Evolutionary conservation across 2,329 filamentous ascomycete species (phyloP), one percentile per base, ranked within the genome.

Genomic region (Didymella segeticola): DNA sequence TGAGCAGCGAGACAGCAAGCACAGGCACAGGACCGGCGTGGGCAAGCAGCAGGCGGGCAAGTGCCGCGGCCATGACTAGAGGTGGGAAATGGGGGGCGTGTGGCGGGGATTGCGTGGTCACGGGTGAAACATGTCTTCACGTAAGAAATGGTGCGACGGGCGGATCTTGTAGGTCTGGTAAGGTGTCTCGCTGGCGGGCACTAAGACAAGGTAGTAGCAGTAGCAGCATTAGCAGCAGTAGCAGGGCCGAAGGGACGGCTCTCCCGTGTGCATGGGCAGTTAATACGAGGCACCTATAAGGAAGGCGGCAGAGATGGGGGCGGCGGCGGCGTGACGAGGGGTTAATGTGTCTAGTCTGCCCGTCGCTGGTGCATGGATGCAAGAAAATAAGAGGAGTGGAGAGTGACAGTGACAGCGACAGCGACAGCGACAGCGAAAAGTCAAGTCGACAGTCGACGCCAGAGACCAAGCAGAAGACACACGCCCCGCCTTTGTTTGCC

Each of bases 21-120:
- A 64, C 39, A 27, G 51, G 45, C 45, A 54, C 25, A 23, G 34
- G 9, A 30, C 53, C 46, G 23, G 30, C 29, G 57, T 58, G 25
- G 56, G 57, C 49, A 53, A 38, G 22, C 45, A 43, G 19, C 45
- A 43, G 19, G 47, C 19, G 39, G 41, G 25, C 37, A n/a, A 55
- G 29, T 17, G 15, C 34, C 41, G 47, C 46, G 37, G 47, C 47
- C 53, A 52, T 56, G 45, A 43, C 47, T 37, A 26, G 39, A 22
- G 41, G 33, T 27, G 38, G 31, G 30, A 31, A 25, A 23, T 26
- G 46, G 39, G 45, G 46, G 46, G 30, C 27, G 37, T 25, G 29
- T 26, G 46, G 39, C 52, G 46, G 46, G 30, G 34, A 43, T 41
- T 12, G 14, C 20, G 33, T 49, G 46, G 47, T 37, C 36, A 50